Conservation (phyloP, 2,329 filamentous ascomycete species). For the Curvularia hawaiiensis region DNA sequence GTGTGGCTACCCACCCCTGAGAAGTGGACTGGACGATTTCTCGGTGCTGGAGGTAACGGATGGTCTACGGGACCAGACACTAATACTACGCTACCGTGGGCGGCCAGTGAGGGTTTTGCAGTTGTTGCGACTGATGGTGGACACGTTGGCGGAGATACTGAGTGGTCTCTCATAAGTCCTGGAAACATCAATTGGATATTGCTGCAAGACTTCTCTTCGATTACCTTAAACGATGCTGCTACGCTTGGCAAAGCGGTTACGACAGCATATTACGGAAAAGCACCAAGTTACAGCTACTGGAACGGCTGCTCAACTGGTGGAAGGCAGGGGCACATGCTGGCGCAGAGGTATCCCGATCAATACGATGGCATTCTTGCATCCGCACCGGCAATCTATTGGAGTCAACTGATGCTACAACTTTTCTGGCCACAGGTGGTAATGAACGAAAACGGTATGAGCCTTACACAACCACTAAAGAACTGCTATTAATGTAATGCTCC, state of each 20-base stretch:
- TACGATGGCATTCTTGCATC: conserved; percentile 39
- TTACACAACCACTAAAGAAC: neutral
- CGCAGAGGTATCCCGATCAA: conserved; percentile 36
- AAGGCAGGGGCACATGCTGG: conserved; percentile 37
- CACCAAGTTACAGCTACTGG: conserved; percentile 40
- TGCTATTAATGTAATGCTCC: neutral
- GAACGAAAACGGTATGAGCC: conserved; percentile 25
- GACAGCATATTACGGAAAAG: conserved; percentile 35
- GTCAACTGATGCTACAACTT: conserved; percentile 19
- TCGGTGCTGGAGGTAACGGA: conserved; percentile 30
- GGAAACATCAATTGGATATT: conserved; percentile 28
- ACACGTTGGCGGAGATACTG: conserved; percentile 10
- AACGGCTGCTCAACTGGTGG: conserved; percentile 30
- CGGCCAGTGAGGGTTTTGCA: conserved; percentile 29
- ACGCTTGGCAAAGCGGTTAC: conserved; percentile 36
- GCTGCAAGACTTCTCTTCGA: conserved; percentile 41
- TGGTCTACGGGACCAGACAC: conserved; percentile 22
- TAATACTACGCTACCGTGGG: conserved; percentile 19
- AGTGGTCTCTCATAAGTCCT: conserved; percentile 19
- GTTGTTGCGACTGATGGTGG: conserved; percentile 32
- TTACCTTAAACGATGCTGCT: conserved; percentile 38
- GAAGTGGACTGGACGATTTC: conserved; percentile 30
- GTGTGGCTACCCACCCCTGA: conserved; percentile 25
- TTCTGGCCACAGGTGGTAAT: conserved; percentile 35
- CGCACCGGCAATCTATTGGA: conserved; percentile 34